Base-by-base conservation (phyloP, 2,329 filamentous ascomycete species). In the Colletotrichum falcatum region DNA sequence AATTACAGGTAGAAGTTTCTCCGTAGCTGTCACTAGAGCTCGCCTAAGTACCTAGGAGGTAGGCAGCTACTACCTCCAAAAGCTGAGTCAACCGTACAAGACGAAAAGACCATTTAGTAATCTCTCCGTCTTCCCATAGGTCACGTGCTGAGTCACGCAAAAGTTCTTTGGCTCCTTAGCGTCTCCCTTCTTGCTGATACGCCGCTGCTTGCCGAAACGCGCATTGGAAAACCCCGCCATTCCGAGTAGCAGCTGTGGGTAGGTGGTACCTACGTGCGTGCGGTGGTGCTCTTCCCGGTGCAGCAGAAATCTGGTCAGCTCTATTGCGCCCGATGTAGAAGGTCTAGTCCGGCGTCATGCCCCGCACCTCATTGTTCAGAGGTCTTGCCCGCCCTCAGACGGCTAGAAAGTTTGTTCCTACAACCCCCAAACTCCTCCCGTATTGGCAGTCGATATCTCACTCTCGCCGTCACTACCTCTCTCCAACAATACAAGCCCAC, bases 401-500 rank as follows among this genome's bases (percentile, higher is more conserved):
- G 54, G 54, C 26, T 65, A 54, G 65, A 72, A 66, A 64, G 54
- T 65, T 54, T 64, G 56, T 54, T 67, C 53, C 46, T 65, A 44
- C 69, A 70, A 67, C 67, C 61, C 69, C 60, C 53, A 64, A 58
- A 70, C 61, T 71, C 63, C 48, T 59, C 64, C 55, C 54, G 53
- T 67, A 56, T 64, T 66, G 61, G 64, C 72, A 65, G 56, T 61
- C 58, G 54, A 65, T 66, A 37, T 63, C 28, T 42, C 55, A 66
- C 54, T 62, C 66, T 70, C 59, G 64, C 39, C 81, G 82, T 74
- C 75, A 82, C 20, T 89, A 90, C 74, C 83, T 89, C 44, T 86
- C 86, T 77, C 81, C 85, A 75, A 81, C 86, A 73, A 79, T 88
- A 75, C 84, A 85, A 77, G 75, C 80, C 58, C 88, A 90, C 76